These are phyloP conservation scores for Xylariomycetidae sp. DNA, from an alignment of 2,329 filamentous ascomycete genomes.

Conservation along the genomic window DNA sequence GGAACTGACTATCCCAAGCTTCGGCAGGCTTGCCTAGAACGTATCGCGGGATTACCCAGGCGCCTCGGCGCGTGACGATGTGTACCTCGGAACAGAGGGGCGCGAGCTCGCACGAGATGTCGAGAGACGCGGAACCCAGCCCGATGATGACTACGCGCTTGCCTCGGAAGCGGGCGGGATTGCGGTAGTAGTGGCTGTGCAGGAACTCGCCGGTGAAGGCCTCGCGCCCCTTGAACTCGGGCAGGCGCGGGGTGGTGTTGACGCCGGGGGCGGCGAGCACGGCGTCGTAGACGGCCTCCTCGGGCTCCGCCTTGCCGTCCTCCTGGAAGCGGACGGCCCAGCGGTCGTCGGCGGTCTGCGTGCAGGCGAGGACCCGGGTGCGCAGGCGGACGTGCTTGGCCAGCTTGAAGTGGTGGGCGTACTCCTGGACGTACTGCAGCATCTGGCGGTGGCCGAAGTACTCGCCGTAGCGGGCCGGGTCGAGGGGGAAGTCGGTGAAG, in stretches of 20 bases:
- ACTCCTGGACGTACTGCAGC: constrained; percentile 31
- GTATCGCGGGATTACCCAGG: constrained; percentile 34
- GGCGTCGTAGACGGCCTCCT: constrained; percentile 26
- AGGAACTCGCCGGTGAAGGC: constrained; percentile 29
- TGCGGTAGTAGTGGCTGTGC: constrained; percentile 34
- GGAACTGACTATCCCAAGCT: constrained; percentile 28
- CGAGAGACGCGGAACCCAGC: constrained; percentile 33
- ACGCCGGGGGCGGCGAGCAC: constrained; percentile 32
- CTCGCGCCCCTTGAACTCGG: constrained; percentile 26
- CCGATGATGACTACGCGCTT: constrained; percentile 33
- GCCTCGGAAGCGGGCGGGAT: constrained; percentile 27
- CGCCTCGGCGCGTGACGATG: constrained; percentile 32
- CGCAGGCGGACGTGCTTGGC: constrained; percentile 28
- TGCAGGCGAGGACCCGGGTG: constrained; percentile 27
- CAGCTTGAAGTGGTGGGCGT: constrained; percentile 31
- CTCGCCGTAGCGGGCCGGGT: constrained; percentile 31
- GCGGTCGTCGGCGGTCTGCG: constrained; percentile 17
- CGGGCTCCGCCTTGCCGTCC: constrained; percentile 6
- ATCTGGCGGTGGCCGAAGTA: constrained; percentile 32
- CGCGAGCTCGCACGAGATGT: constrained; percentile 33
- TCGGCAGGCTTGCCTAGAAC: constrained; percentile 31
- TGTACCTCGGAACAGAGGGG: constrained; percentile 29
- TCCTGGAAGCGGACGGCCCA: constrained; percentile 26
- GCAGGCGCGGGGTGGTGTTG: constrained; percentile 25
- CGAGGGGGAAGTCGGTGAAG: constrained; percentile 35